Conservation (phyloP, 2,329 filamentous ascomycete species). For the Fusarium sulawesiense region DNA sequence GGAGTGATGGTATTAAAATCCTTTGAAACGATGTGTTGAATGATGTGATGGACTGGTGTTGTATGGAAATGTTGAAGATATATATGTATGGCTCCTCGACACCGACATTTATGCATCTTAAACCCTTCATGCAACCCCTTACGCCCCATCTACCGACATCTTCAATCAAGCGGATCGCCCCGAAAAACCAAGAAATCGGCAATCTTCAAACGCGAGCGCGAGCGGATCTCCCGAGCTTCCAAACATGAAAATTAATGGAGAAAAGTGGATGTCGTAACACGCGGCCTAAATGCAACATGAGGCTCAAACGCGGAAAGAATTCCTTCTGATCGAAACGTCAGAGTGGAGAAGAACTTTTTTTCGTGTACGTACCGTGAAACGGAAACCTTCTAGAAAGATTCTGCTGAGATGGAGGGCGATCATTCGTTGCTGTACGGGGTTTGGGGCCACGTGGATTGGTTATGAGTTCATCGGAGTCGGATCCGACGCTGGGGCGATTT, state of each 20-base stretch:
- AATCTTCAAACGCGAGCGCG: slow-evolving; percentile 10
- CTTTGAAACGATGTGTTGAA: too few species aligned
- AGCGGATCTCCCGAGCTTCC: not conserved
- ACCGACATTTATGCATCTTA: not conserved
- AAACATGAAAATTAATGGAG: not conserved
- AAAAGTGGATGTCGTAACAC: not conserved
- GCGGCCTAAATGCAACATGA: slow-evolving; percentile 4
- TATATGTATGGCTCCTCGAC: too few species aligned
- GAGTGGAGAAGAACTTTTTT: too few species aligned
- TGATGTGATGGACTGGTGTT: too few species aligned
- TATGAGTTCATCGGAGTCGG: not conserved
- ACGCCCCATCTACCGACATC: not conserved
- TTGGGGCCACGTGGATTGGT: not conserved
- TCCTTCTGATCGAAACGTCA: not conserved
- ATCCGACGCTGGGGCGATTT: not conserved
- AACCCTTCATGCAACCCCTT: not conserved
- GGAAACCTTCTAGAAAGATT: too few species aligned
- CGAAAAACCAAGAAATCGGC: not conserved
- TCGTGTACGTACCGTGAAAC: too few species aligned
- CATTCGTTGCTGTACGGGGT: too few species aligned
- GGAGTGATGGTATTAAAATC: not conserved
- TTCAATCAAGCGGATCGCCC: not conserved
- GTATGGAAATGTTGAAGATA: too few species aligned
- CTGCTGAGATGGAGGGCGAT: too few species aligned
- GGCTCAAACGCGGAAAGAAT: slow-evolving; percentile 7